Evolutionary conservation across 768 basidiomycete species (phyloP).

Genomic region (Pulveroboletus frians): DNA sequence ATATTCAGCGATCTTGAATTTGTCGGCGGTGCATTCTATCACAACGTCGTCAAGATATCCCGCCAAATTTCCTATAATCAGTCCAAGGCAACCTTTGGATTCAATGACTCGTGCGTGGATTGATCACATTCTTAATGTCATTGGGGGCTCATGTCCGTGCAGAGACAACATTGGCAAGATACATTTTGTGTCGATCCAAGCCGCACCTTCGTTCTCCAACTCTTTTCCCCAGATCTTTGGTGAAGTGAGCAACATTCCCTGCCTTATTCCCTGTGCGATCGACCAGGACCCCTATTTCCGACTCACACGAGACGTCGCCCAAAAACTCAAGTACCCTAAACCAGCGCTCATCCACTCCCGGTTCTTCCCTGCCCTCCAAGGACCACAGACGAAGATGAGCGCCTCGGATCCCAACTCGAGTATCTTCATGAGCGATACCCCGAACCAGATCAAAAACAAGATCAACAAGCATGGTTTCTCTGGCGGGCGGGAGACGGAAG

Average conservation of each 20-base stretch:
- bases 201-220: slow-evolving; percentile 94
- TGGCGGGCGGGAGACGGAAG: slow-evolving; percentile 92
- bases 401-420: slow-evolving; percentile 90
- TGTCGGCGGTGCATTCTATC: slow-evolving; percentile 90
- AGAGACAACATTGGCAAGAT: slow-evolving; percentile 98
- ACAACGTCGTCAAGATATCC: slow-evolving; percentile 89
- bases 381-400: slow-evolving; percentile 99
- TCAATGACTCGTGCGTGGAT: slow-evolving; percentile 75
- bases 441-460: slow-evolving; percentile 95
- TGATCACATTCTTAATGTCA: not conserved
- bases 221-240: slow-evolving; percentile 99
- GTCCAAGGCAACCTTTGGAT: slow-evolving; percentile 93
- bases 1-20: slow-evolving; percentile 93
- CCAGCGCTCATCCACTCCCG: slow-evolving; percentile 89
- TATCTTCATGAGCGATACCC: slow-evolving; percentile 94
- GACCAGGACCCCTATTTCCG: slow-evolving; percentile 99
- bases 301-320: slow-evolving; percentile 91
- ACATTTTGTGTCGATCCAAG: slow-evolving; percentile 94
- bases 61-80: slow-evolving; percentile 91
- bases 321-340: slow-evolving; percentile 92
- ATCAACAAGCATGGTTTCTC: slow-evolving; percentile 95
- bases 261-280: slow-evolving; percentile 96
- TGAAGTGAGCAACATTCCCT: slow-evolving; percentile 72
- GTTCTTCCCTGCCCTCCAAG: slow-evolving; percentile 98
- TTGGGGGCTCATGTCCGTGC: slow-evolving; percentile 1